These are phyloP conservation scores for Auricularia sp. DNA, from an alignment of 768 basidiomycete genomes.

Conservation along the genomic window DNA sequence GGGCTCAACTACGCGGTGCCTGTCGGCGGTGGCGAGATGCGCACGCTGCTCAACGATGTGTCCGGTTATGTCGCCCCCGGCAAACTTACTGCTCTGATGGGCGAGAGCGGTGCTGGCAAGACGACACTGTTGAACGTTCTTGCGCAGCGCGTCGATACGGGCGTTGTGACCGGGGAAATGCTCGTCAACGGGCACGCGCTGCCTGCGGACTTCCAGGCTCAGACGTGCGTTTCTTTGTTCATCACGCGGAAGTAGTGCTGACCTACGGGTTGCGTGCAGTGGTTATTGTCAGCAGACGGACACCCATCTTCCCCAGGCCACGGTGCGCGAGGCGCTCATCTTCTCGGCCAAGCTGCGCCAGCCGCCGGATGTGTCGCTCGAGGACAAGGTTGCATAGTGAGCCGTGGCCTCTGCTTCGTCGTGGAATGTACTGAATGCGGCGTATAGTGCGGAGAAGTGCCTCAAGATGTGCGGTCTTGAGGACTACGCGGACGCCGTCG, in stretches of 20 bases:
- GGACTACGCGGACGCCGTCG: constrained; percentile 73
- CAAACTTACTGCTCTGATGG: constrained; percentile 76
- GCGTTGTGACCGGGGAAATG: constrained; percentile 29
- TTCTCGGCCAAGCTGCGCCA: constrained; percentile 78
- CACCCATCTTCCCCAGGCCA: constrained; percentile 62
- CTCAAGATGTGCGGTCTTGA: constrained; percentile 81
- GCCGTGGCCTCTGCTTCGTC: constrained; percentile 16
- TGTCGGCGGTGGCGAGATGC: constrained; percentile 32
- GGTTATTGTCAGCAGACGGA: constrained; percentile 86
- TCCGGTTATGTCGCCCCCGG: constrained; percentile 78
- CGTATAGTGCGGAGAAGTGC: constrained; percentile 23
- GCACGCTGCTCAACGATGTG: constrained; percentile 56
- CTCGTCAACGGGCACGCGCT: constrained; percentile 58
- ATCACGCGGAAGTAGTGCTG: constrained; percentile 1
- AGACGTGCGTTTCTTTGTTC: constrained; percentile 30
- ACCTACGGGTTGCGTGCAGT: constrained; percentile 26
- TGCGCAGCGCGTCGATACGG: constrained; percentile 29
- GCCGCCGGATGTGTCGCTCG: constrained; percentile 47
- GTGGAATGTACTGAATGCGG: neutral
- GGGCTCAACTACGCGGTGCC: constrained; percentile 58
- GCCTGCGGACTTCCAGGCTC: constrained; percentile 44
- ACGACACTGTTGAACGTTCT: constrained; percentile 70
- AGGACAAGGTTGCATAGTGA: constrained; percentile 74
- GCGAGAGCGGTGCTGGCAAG: constrained; percentile 49
- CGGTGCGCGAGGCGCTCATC: constrained; percentile 70